phyloP scores from a whole-genome alignment of 2,329 filamentous ascomycete species.

The Epichloe sp. region DNA sequence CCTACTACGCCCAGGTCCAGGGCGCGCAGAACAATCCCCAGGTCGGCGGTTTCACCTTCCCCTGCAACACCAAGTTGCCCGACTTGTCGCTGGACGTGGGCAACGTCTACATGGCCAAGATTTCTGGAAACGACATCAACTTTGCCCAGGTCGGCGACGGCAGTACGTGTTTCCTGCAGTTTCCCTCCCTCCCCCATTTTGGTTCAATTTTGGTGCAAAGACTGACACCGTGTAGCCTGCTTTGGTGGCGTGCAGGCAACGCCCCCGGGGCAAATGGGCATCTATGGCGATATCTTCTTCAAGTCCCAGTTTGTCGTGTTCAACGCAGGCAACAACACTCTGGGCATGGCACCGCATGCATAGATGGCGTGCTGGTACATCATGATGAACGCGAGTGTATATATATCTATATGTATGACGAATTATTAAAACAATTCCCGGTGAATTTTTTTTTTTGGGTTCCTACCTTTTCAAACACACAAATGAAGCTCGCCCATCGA shows the following conservation, averaged over 20 bases:
- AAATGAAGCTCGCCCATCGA: too few relatives aligned
- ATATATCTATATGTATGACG: too few relatives aligned
- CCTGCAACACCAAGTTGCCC: constrained; percentile 31
- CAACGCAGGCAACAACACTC: constrained; percentile 39
- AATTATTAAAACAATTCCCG: too few relatives aligned
- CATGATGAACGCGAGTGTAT: too few relatives aligned
- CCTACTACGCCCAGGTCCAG: constrained; percentile 32
- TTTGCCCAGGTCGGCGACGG: constrained; percentile 37
- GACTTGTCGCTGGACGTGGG: constrained; percentile 43
- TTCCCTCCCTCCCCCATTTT: too few relatives aligned
- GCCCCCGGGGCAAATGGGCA: constrained; percentile 38
- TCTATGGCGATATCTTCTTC: constrained; percentile 51
- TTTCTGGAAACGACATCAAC: constrained; percentile 39
- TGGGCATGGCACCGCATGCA: constrained; percentile 32
- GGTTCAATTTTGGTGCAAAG: neutral
- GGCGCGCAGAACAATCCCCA: constrained; percentile 21
- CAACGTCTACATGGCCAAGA: constrained; percentile 39
- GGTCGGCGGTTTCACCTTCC: constrained; percentile 31
- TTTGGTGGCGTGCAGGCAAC: constrained; percentile 56
- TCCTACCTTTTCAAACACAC: too few relatives aligned
- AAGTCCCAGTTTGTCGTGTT: constrained; percentile 48
- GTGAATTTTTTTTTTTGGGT: too few relatives aligned
- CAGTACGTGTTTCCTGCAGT: constrained; percentile 23
- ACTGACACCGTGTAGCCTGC: constrained; percentile 30
- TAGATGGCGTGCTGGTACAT: neutral